These are phyloP conservation scores for Jamesozyma hellenica DNA, from an alignment of 805 yeast genomes.

Conservation along the genomic window DNA sequence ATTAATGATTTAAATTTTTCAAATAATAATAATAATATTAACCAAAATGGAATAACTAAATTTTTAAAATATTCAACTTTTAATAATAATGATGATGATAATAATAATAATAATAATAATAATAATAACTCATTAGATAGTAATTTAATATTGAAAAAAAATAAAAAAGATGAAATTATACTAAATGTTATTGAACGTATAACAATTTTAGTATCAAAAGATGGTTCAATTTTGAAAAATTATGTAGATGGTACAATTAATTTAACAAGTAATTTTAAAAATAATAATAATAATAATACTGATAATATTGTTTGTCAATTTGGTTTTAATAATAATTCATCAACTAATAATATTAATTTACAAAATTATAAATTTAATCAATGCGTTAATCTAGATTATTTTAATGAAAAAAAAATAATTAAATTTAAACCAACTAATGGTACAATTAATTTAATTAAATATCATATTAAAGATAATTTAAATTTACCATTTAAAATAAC, in stretches of 20 bases:
- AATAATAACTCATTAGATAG: background rate
- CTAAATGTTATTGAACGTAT: conserved; percentile 69
- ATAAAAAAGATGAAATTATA: conserved; percentile 72
- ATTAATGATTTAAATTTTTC: background rate
- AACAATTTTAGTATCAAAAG: conserved; percentile 55
- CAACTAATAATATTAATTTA: conserved; percentile 39
- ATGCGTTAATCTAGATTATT: conserved; percentile 65
- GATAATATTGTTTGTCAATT: conserved; percentile 81
- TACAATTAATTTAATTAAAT: conserved; percentile 70
- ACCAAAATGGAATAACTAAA: background rate
- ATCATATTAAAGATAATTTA: conserved; percentile 48
- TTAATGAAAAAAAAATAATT: conserved; percentile 54
- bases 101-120: background rate
- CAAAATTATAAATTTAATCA: conserved; percentile 82
- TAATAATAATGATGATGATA: background rate
- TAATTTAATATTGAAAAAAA: background rate
- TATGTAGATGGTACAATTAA: conserved; percentile 69
- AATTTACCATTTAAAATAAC: conserved; percentile 61
- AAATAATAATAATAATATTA: background rate
- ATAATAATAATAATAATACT: conserved; percentile 37
- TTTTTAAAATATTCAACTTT: background rate
- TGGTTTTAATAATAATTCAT: conserved; percentile 51
- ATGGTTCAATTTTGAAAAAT: conserved; percentile 54
- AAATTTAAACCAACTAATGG: conserved; percentile 84
- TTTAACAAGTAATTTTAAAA: conserved; percentile 38